Evolutionary conservation across 2,329 filamentous ascomycete species (phyloP).

Genomic region (Chaetomium olivaceum): DNA sequence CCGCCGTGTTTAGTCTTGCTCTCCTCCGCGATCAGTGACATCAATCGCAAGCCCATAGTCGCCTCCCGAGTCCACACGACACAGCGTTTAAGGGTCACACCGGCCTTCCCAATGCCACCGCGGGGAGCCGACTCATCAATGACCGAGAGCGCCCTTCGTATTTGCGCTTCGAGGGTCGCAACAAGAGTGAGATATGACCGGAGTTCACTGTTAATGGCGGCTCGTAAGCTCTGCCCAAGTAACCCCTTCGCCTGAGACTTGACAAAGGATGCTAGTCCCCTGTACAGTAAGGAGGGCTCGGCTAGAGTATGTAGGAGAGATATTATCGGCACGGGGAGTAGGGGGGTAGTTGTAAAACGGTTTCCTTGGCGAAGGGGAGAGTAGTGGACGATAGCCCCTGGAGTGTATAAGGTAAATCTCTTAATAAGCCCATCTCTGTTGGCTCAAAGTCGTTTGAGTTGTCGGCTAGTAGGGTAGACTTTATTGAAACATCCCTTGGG

Average conservation of each 20-base stretch:
- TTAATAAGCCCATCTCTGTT: slow-evolving; percentile 65
- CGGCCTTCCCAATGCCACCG: slow-evolving; percentile 75
- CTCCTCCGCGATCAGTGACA: slow-evolving; percentile 93
- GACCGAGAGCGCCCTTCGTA: slow-evolving; percentile 74
- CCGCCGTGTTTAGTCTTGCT: slow-evolving; percentile 81
- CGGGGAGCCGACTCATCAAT: slow-evolving; percentile 68
- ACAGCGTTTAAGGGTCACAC: slow-evolving; percentile 91
- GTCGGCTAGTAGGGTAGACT: slow-evolving; percentile 58
- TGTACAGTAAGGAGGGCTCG: slow-evolving; percentile 91
- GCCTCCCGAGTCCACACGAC: slow-evolving; percentile 97
- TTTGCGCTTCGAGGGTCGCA: slow-evolving; percentile 89
- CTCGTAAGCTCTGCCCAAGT: slow-evolving; percentile 87
- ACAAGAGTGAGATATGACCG: slow-evolving; percentile 88
- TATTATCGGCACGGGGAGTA: slow-evolving; percentile 76
- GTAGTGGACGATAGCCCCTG: slow-evolving; percentile 89
- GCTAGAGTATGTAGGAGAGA: slow-evolving; percentile 86
- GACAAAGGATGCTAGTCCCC: slow-evolving; percentile 76
- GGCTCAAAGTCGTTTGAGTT: slow-evolving; percentile 60
- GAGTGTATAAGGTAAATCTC: slow-evolving; percentile 87
- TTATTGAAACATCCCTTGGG: slow-evolving; percentile 55
- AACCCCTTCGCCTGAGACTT: slow-evolving; percentile 79
- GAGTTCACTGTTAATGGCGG: slow-evolving; percentile 81
- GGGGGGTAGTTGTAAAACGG: slow-evolving; percentile 72
- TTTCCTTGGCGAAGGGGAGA: slow-evolving; percentile 70
- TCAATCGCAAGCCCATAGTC: slow-evolving; percentile 88